These are phyloP conservation scores for Brassica cretica DNA, from an alignment of 345 rosid species.

Conservation along the genomic window DNA sequence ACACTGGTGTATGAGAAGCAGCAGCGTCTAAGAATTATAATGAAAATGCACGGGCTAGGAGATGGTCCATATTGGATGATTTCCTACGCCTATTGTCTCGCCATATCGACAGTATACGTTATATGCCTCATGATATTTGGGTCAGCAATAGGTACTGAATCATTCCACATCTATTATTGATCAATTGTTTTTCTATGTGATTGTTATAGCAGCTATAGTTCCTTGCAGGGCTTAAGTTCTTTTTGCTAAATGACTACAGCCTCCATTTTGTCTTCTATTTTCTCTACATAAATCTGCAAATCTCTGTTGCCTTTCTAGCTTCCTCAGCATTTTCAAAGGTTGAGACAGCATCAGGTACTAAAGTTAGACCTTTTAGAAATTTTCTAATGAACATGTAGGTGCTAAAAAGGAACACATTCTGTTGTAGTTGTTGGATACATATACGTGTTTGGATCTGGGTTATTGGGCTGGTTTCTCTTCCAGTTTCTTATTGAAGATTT, in stretches of 20 bases:
- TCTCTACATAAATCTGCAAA: conserved; percentile 79
- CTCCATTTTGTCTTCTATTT: conserved; percentile 71
- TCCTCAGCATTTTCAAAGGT: conserved; percentile 70
- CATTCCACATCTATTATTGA: neutral
- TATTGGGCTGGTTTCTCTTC: conserved; percentile 74
- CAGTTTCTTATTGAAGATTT: conserved; percentile 59
- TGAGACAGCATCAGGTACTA: conserved; percentile 86
- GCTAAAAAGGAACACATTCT: neutral
- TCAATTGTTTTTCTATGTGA: neutral
- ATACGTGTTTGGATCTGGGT: conserved; percentile 78
- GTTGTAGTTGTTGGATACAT: conserved; percentile 68
- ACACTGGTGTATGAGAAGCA: conserved; percentile 82
- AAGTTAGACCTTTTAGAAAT: neutral
- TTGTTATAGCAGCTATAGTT: conserved; percentile 13
- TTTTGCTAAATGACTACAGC: conserved; percentile 66
- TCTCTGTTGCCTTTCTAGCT: conserved; percentile 67
- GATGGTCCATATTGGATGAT: conserved; percentile 95
- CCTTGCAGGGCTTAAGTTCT: conserved; percentile 76
- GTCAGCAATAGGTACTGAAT: conserved; percentile 58
- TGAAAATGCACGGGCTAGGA: conserved; percentile 98
- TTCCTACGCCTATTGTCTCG: conserved; percentile 72
- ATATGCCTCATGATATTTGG: conserved; percentile 73
- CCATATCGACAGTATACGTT: conserved; percentile 61
- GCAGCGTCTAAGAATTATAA: conserved; percentile 77
- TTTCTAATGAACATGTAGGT: neutral